These are phyloP conservation scores for Mycena rebaudengoi DNA, from an alignment of 768 basidiomycete species.

Conservation along the genomic window DNA sequence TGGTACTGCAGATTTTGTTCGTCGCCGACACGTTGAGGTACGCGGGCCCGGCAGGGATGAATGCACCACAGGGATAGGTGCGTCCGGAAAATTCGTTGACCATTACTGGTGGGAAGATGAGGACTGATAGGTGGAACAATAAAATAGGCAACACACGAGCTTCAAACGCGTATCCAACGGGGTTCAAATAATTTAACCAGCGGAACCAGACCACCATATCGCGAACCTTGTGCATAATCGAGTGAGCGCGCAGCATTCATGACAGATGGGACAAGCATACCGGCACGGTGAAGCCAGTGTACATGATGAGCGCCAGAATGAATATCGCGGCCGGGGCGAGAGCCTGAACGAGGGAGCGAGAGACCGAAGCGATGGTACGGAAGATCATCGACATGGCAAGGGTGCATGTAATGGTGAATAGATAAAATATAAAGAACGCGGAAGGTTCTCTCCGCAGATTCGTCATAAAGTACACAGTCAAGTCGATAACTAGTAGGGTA, in stretches of 20 bases:
- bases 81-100: slow-evolving; percentile 59
- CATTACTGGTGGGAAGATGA: too few species aligned
- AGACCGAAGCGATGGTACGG: slow-evolving; percentile 41
- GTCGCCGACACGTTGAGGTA: slow-evolving; percentile 61
- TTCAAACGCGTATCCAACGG: slow-evolving; percentile 54
- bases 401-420: slow-evolving; percentile 41
- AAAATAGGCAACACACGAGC: slow-evolving; percentile 23
- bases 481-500: too few species aligned
- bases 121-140: neutral
- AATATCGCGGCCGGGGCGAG: slow-evolving; percentile 39
- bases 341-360: slow-evolving; percentile 43
- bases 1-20: slow-evolving; percentile 81
- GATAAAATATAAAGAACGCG: slow-evolving; percentile 49
- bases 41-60: slow-evolving; percentile 59
- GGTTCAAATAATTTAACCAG: slow-evolving; percentile 53
- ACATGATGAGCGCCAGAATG: slow-evolving; percentile 49
- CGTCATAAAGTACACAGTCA: slow-evolving; percentile 52
- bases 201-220: slow-evolving; percentile 37
- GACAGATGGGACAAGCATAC: too few species aligned
- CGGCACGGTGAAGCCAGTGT: slow-evolving; percentile 51
- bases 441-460: slow-evolving; percentile 47
- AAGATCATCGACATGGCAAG: slow-evolving; percentile 46
- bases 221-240: too few species aligned
- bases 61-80: slow-evolving; percentile 43
- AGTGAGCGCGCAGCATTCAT: too few species aligned